phyloP scores from a whole-genome alignment of 768 basidiomycete genomes.

The Xerocomus potaroensis region DNA sequence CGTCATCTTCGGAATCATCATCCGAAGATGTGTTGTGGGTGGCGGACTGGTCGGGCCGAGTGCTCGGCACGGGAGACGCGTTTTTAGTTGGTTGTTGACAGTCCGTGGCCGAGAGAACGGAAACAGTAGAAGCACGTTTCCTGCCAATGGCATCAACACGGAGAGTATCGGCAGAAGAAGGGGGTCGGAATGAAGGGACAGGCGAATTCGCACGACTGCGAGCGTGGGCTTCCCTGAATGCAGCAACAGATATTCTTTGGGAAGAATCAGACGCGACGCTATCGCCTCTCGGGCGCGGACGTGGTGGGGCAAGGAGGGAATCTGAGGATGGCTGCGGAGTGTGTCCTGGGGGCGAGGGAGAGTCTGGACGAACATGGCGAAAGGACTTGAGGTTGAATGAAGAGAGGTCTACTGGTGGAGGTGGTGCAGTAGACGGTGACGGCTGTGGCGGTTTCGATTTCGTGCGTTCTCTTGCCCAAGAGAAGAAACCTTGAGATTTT shows the following conservation, averaged over 20 bases:
- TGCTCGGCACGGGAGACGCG: conserved; percentile 4
- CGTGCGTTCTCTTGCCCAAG: conserved; percentile 36
- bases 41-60: conserved; percentile 15
- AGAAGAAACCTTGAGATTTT: conserved; percentile 34
- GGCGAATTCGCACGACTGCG: conserved; percentile 60
- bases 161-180: conserved; percentile 31
- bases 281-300: conserved; percentile 50
- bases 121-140: conserved; percentile 29
- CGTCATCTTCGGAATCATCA: conserved; percentile 34
- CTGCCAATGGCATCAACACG: conserved; percentile 24
- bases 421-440: conserved; percentile 28
- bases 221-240: conserved; percentile 75
- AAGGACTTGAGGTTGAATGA: conserved; percentile 77
- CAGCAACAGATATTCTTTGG: conserved; percentile 76
- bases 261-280: conserved; percentile 62
- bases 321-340: conserved; percentile 24
- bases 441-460: conserved; percentile 27
- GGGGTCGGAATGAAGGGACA: conserved; percentile 44
- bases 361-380: conserved; percentile 55
- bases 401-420: conserved; percentile 11
- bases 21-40: conserved; percentile 26
- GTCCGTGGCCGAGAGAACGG: conserved; percentile 19
- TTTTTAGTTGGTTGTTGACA: conserved; percentile 11
- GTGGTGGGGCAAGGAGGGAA: conserved; percentile 33
- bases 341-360: conserved; percentile 27